A percentile compares a stretch with the other conserved stretches of the same genome.
Evolutionary conservation across 2,329 filamentous ascomycete genomes (phyloP).

Genomic region (Coniochaeta sp.): DNA sequence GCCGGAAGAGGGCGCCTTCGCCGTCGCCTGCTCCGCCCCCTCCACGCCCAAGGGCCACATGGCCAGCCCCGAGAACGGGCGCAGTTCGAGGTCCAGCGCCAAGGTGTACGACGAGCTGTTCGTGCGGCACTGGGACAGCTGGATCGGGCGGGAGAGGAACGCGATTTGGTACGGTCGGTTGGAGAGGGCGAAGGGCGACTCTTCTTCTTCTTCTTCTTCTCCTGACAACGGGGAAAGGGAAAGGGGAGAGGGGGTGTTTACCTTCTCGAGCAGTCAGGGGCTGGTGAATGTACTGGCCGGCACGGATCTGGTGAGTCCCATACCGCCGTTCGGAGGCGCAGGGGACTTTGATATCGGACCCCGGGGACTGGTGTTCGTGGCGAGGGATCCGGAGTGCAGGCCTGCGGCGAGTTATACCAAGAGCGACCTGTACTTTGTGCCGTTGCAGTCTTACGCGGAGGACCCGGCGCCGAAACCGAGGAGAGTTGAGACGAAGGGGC

Average conservation of each 20-base stretch:
- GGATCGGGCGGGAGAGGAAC: conserved; percentile 60
- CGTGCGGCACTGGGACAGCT: conserved; percentile 80
- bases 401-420: conserved; percentile 73
- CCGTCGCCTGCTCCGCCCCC: conserved; percentile 54
- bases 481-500: conserved; percentile 47
- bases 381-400: conserved; percentile 63
- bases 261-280: conserved; percentile 29
- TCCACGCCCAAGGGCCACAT: conserved; percentile 63
- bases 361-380: conserved; percentile 62
- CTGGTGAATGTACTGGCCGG: conserved; percentile 59
- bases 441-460: conserved; percentile 54
- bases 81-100: conserved; percentile 55
- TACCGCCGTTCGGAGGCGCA: conserved; percentile 70
- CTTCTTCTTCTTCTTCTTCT: neutral
- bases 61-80: conserved; percentile 55
- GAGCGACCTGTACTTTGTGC: conserved; percentile 70
- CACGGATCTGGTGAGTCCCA: conserved; percentile 56
- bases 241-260: conserved; percentile 27
- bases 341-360: conserved; percentile 72
- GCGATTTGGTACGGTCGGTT: conserved; percentile 68
- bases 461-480: conserved; percentile 40
- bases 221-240: too few species aligned
- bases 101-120: conserved; percentile 70
- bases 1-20: conserved; percentile 36
- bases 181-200: conserved; percentile 31